Conservation (phyloP, 345 rosid species). For the Lepidium africanum region DNA sequence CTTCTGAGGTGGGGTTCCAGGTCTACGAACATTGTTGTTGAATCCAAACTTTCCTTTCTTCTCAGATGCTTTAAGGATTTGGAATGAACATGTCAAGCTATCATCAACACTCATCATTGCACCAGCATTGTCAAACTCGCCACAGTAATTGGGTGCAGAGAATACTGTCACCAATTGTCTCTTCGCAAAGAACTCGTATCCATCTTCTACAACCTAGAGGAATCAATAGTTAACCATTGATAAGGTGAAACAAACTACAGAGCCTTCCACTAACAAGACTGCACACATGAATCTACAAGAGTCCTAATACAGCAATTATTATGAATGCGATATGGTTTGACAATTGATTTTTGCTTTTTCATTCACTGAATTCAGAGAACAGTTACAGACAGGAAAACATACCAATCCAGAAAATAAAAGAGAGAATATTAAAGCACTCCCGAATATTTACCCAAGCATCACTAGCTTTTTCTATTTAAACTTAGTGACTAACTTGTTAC, state of each 20-base stretch:
- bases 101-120: constrained; percentile 87
- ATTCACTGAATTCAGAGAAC: too few relatives aligned
- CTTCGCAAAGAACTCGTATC: constrained; percentile 75
- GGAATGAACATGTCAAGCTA: constrained; percentile 74
- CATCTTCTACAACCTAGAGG: constrained; percentile 81
- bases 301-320: too few relatives aligned
- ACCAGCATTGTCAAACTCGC: constrained; percentile 88
- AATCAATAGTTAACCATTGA: background rate
- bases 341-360: too few relatives aligned
- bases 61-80: constrained; percentile 68
- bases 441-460: background rate
- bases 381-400: background rate
- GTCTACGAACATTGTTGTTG: constrained; percentile 29
- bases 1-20: constrained; percentile 21
- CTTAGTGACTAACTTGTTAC: background rate
- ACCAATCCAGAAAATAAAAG: background rate
- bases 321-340: too few relatives aligned
- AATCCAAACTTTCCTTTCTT: constrained; percentile 39
- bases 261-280: background rate
- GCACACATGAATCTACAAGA: background rate
- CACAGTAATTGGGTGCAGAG: constrained; percentile 86
- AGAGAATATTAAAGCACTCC: background rate
- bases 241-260: background rate
- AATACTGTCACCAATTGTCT: constrained; percentile 78
- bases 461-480: background rate